Evolutionary conservation across 495 filamentous ascomycete genomes (phyloP).

Genomic region (Penicillium malachiteum): DNA sequence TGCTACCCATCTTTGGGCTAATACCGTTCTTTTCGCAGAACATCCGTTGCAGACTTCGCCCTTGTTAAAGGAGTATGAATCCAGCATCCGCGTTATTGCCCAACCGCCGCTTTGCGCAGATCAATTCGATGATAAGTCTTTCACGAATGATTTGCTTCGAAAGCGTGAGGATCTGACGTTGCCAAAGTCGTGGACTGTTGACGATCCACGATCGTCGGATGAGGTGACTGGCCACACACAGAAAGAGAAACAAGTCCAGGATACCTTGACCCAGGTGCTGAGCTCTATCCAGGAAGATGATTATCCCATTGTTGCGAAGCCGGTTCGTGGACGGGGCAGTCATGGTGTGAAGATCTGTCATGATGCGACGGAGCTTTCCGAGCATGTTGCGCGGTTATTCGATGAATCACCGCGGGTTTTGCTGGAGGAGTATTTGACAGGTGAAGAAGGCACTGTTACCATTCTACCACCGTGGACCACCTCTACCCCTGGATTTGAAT

Average conservation of each 20-base stretch:
- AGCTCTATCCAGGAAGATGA: slow-evolving; percentile 2
- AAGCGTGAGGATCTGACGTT: slow-evolving; percentile 14
- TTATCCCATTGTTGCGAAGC: slow-evolving; percentile 35
- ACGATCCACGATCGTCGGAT: slow-evolving; percentile 2
- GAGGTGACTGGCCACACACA: background rate
- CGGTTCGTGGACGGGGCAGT: slow-evolving; percentile 21
- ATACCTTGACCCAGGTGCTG: slow-evolving; percentile 3
- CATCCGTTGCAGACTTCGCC: slow-evolving; percentile 31
- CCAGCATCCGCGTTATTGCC: slow-evolving; percentile 23
- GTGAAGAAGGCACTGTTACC: slow-evolving; percentile 39
- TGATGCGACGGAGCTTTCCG: slow-evolving; percentile 11
- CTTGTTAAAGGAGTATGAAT: slow-evolving; percentile 14
- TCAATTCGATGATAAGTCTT: slow-evolving; percentile 36
- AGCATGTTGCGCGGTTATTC: slow-evolving; percentile 23
- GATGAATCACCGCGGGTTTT: slow-evolving; percentile 26
- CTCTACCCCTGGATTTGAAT: background rate
- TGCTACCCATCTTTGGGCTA: slow-evolving; percentile 38
- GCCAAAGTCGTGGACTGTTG: slow-evolving; percentile 20
- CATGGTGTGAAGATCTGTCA: slow-evolving; percentile 37
- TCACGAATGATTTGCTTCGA: slow-evolving; percentile 29
- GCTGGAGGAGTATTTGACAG: slow-evolving; percentile 35
- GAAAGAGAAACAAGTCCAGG: background rate
- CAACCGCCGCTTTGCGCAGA: slow-evolving; percentile 35
- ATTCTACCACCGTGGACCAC: slow-evolving; percentile 32
- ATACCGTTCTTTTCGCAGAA: slow-evolving; percentile 33